Base-by-base conservation (phyloP, 257 asterid species). In the Jacaranda mimosifolia region DNA sequence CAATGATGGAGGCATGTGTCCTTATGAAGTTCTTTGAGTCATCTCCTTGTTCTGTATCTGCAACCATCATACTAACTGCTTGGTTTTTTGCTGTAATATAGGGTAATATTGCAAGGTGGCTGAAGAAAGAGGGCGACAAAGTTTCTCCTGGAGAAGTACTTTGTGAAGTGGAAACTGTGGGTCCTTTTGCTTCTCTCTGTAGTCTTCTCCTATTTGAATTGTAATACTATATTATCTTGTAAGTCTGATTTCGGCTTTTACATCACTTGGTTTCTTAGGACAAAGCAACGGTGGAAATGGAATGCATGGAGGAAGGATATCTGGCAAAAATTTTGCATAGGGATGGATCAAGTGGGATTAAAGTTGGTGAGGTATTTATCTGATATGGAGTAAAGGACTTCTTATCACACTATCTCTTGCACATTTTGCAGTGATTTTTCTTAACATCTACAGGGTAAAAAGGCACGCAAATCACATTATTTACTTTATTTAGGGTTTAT, bases 261-360 rank as follows among this genome's bases (percentile, higher is more conserved):
- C 71, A 52, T 38, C 56, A 36, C 46, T 78, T 69, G 15, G 74
- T 81, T 67, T 59, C 70, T 70, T 40, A 26, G 99, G 99, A 96
- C 81, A 96, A 96, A 82, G 99, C 99, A 35, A 96, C 99, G 0
- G 99, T 96, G 32, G 99, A 96, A 83, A 91, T 96, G 99, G 99
- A 96, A 74, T 91, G 99, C 88, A 96, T 96, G 99, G 99, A 96
- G 85, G 99, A 96, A 53, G 99, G 99, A 56, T 96, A 87, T 85
- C 92, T 96, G 63, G 99, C 99, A 78, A 93, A 93, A 86, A 96
- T 96, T 68, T 14, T 96, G 72, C 91, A 75, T 0, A 93, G 90
- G n/a, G 99, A 93, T 76, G 99, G 99, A 79, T 64, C 99, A 76
- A 96, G 88, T 82, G 96, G 91, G 62, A 93, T 96, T 81, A 60